Evolutionary conservation across 148 eudicot genomes (phyloP).

Genomic region (Silene latifolia): DNA sequence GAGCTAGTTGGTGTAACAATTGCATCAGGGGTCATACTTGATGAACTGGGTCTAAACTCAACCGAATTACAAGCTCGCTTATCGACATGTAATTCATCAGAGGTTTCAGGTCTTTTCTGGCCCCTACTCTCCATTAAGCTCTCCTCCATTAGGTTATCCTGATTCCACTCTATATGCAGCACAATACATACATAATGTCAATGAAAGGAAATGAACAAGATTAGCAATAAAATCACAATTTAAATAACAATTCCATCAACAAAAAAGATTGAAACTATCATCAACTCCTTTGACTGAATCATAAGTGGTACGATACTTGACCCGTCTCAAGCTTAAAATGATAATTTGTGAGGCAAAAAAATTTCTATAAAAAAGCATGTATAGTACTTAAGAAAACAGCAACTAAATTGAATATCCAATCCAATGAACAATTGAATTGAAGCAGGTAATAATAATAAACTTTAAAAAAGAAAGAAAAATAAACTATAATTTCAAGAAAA

Average conservation of each 20-base stretch:
- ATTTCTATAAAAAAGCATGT: too few relatives aligned
- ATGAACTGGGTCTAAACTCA: constrained; percentile 71
- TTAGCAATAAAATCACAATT: background rate
- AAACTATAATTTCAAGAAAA: background rate
- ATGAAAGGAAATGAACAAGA: background rate
- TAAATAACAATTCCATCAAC: background rate
- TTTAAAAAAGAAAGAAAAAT: background rate
- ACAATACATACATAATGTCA: background rate
- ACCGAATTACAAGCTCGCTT: constrained; percentile 79
- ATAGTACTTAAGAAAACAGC: background rate
- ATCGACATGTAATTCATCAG: constrained; percentile 73
- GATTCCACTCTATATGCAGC: constrained; percentile 16
- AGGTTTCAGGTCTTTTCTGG: constrained; percentile 62
- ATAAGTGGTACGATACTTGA: too few relatives aligned
- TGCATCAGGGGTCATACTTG: constrained; percentile 46
- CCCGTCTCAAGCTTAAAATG: too few relatives aligned
- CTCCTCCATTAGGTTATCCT: constrained; percentile 21
- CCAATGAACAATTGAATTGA: background rate
- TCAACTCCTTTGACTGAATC: background rate
- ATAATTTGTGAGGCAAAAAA: too few relatives aligned
- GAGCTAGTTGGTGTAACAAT: constrained; percentile 29
- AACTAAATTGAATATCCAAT: background rate
- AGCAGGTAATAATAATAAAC: background rate
- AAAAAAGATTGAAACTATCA: background rate
- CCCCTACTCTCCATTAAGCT: constrained; percentile 66